Percentiles rank a stretch among this genome's conserved stretches.
Conservation (phyloP, 257 asterid genomes). For the Scutellaria baicalensis region DNA sequence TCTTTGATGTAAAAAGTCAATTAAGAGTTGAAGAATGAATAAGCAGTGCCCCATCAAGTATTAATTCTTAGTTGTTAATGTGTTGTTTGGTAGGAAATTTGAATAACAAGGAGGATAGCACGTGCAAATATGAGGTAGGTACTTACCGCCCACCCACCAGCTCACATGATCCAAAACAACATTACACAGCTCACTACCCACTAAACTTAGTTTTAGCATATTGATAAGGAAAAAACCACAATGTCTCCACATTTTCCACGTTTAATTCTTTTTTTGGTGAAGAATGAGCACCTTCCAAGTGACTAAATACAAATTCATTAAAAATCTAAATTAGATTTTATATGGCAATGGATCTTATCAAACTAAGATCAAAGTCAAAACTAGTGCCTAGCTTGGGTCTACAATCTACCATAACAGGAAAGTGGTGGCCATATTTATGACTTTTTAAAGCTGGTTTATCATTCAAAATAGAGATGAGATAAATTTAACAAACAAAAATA, state of each 20-base stretch:
- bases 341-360: neutral
- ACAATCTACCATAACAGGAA: neutral
- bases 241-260: conserved; percentile 1
- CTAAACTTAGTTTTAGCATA: neutral
- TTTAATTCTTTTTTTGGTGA: neutral
- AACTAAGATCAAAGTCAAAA: neutral
- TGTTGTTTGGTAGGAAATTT: neutral
- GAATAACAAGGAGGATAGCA: neutral
- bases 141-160: neutral
- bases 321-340: neutral
- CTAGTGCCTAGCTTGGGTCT: neutral
- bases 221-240: neutral
- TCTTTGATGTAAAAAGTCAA: neutral
- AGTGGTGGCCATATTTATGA: neutral
- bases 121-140: conserved; percentile 3
- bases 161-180: neutral
- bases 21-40: neutral
- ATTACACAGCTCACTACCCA: neutral
- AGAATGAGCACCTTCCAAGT: neutral
- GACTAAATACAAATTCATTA: neutral
- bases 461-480: neutral
- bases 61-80: neutral
- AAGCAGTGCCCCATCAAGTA: neutral
- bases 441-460: neutral
- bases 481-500: neutral